Evolutionary conservation across 371 early-diverging fungal genomes (phyloP), one percentile per base, ranked within the genome.

Genomic region (Coemansia linderi): DNA sequence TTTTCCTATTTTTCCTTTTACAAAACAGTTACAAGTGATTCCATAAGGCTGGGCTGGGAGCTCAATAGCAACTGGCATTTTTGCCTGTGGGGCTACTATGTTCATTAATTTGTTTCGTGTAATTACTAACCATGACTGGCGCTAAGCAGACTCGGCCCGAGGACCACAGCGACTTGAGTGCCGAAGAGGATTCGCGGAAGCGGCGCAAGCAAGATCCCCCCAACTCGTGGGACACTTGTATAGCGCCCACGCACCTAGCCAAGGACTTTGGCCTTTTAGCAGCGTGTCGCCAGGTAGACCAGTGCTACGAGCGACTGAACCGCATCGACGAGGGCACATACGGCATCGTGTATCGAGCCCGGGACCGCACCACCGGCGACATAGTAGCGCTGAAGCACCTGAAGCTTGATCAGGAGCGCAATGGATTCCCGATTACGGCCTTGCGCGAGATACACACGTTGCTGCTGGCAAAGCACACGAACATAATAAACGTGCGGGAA

Each of bases 301-400:
- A 75, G 24, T 76, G 81, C 69, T 98, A 93, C 83, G 94, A 96
- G 70, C 91, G 91, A 54, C 85, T 98, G 24, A 96, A 97, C 84
- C 87, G 92, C 69, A 99, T 99, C 71, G 98, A 95, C 61, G 99
- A 99, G 81, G 99, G 99, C 19, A 91, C 99, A 0, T 99, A 99
- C 81, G 99, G 99, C 13, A 89, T 99, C 24, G 99, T 99, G 4
- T 99, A 96, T 82, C 91, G 97, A 7, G 99, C 99, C 0, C 87
- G 90, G 36, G 95, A 99, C 77, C 85, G 90, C 59, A 73, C 84
- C 8, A 97, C 97, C 4, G 92, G 93, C 22, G 95, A 94, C 63
- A 93, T 98, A 8, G 98, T 99, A 1, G 99, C 99, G 0, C 85
- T 99, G 8, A 99, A 99, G 84, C 95, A 95, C 73, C 85, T 99